Evolutionary conservation across 2,329 filamentous ascomycete species (phyloP).

Genomic region (Monilinia fructigena): DNA sequence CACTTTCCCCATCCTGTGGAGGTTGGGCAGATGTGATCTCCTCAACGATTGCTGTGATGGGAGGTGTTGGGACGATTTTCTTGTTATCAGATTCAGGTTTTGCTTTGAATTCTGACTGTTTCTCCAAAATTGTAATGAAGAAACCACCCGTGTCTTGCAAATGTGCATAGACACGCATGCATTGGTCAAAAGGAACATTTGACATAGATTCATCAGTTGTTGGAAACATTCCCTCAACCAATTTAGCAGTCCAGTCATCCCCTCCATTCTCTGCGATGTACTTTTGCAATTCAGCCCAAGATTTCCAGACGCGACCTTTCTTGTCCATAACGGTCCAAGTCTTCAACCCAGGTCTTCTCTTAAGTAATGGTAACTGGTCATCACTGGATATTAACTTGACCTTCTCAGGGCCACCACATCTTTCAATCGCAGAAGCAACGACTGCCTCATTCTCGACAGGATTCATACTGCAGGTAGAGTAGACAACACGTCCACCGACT

Average conservation of each 20-base stretch:
- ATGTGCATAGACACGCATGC: slow-evolving; percentile 93
- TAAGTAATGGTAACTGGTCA: slow-evolving; percentile 71
- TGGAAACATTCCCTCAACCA: slow-evolving; percentile 84
- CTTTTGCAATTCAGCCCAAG: slow-evolving; percentile 77
- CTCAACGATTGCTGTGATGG: slow-evolving; percentile 43
- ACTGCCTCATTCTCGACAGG: slow-evolving; percentile 96
- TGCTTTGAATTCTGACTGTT: slow-evolving; percentile 80
- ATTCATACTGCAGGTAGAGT: slow-evolving; percentile 99
- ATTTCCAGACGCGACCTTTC: slow-evolving; percentile 72
- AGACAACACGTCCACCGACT: slow-evolving; percentile 89
- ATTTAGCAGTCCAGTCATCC: slow-evolving; percentile 59
- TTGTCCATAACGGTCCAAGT: slow-evolving; percentile 93
- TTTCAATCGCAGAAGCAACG: slow-evolving; percentile 80
- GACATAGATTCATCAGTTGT: slow-evolving; percentile 53
- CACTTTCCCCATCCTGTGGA: slow-evolving; percentile 36
- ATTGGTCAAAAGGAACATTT: slow-evolving; percentile 77
- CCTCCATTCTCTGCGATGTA: slow-evolving; percentile 60
- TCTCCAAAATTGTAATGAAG: slow-evolving; percentile 94
- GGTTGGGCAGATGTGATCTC: slow-evolving; percentile 41
- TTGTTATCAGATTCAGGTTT: slow-evolving; percentile 64
- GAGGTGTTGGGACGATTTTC: slow-evolving; percentile 46
- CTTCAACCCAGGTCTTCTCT: slow-evolving; percentile 73
- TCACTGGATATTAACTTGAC: slow-evolving; percentile 84
- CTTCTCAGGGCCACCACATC: slow-evolving; percentile 79
- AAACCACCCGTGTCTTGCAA: slow-evolving; percentile 95